Evolutionary conservation across 306 rosid genomes (phyloP).

Genomic region (Trifolium dubium): DNA sequence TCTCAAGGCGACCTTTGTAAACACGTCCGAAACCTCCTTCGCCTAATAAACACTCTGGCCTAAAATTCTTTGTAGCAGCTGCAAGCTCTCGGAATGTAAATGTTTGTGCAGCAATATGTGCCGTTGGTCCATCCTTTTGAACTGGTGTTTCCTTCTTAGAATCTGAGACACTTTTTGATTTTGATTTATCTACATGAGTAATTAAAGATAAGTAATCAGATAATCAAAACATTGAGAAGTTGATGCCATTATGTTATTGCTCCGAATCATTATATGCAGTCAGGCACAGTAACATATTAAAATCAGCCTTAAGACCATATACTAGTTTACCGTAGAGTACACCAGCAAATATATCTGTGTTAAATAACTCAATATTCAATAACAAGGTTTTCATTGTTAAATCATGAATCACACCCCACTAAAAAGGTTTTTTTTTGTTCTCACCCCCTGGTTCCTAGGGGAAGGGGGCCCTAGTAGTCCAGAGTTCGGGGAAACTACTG

Average conservation of each 20-base stretch:
- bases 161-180: slow-evolving; percentile 64
- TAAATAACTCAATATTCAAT: slow-evolving; percentile 11
- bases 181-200: slow-evolving; percentile 72
- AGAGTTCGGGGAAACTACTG: too few species aligned
- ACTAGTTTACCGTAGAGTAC: slow-evolving; percentile 20
- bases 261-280: slow-evolving; percentile 20
- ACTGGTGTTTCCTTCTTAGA: slow-evolving; percentile 73
- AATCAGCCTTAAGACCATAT: slow-evolving; percentile 14
- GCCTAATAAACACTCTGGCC: slow-evolving; percentile 82
- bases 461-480: too few species aligned
- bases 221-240: slow-evolving; percentile 23
- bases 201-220: neutral
- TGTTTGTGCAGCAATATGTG: slow-evolving; percentile 97
- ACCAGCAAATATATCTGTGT: slow-evolving; percentile 17
- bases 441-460: too few species aligned
- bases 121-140: slow-evolving; percentile 86
- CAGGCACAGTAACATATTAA: slow-evolving; percentile 17
- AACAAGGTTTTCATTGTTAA: slow-evolving; percentile 32
- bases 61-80: slow-evolving; percentile 89
- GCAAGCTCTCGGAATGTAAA: slow-evolving; percentile 98
- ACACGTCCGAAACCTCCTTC: slow-evolving; percentile 99
- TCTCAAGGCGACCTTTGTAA: slow-evolving; percentile 93
- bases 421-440: too few species aligned
- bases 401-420: slow-evolving; percentile 17
- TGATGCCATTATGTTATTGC: slow-evolving; percentile 1